A percentile compares a stretch with the other conserved stretches of the same genome.
Evolutionary conservation across 1,139 yeast genomes (phyloP).

Genomic region (Saccharomyces hybrid): DNA sequence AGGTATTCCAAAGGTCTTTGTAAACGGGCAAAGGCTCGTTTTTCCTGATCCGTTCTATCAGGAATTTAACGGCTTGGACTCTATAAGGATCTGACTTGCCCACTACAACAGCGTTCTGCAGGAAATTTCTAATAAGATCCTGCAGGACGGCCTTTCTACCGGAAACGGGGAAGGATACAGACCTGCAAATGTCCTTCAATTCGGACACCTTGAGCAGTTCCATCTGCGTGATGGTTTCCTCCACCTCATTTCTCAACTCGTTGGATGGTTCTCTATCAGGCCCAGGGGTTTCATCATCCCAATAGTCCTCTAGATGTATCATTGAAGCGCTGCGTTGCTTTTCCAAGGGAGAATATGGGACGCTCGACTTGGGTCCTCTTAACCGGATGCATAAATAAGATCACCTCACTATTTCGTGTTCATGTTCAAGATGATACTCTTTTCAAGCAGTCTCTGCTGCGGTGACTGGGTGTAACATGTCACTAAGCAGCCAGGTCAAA

Average conservation of each 20-base stretch:
- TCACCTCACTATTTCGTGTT: not conserved
- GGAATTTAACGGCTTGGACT: slow-evolving; percentile 38
- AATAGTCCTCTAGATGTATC: not conserved
- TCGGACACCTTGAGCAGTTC: slow-evolving; percentile 28
- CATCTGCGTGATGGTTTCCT: slow-evolving; percentile 18
- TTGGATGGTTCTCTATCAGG: not conserved
- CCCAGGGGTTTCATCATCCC: not conserved
- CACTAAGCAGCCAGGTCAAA: not conserved
- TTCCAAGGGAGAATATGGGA: not conserved
- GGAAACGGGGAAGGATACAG: slow-evolving; percentile 39
- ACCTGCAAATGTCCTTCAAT: slow-evolving; percentile 41
- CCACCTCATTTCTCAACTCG: slow-evolving; percentile 23
- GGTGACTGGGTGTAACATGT: not conserved
- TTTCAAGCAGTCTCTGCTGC: not conserved
- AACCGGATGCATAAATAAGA: not conserved
- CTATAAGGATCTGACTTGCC: slow-evolving; percentile 37
- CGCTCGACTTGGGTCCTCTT: not conserved
- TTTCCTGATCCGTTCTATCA: slow-evolving; percentile 36
- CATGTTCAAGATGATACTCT: not conserved
- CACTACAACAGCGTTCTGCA: slow-evolving; percentile 34
- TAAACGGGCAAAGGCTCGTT: slow-evolving; percentile 38
- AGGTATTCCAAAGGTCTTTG: slow-evolving; percentile 26
- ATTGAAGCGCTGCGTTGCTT: not conserved
- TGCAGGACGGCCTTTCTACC: slow-evolving; percentile 50
- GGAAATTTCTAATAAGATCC: slow-evolving; percentile 38